Base-by-base conservation (phyloP, 2,329 filamentous ascomycete species). In the Alternaria hordeiaustralica region DNA sequence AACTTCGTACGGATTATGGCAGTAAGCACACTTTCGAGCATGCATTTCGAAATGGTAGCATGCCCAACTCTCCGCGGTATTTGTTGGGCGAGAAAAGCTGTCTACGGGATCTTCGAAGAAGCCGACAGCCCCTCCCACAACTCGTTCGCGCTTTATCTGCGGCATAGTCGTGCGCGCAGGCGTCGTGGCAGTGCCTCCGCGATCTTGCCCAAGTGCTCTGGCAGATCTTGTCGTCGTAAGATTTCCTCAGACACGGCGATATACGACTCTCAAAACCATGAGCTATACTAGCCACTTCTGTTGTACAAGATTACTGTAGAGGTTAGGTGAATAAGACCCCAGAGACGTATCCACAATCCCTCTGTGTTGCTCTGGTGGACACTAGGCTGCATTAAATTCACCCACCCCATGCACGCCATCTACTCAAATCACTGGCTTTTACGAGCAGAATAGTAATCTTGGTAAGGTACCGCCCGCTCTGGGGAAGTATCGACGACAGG, bases 1-100 rank as follows among this genome's bases (percentile, higher is more conserved):
- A 57, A 81, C 80, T 28, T 81, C 75, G 64, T 81, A 81, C 3
- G 83, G 81, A 66, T 82, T 74, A 66, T 75, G 73, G 78, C 84
- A 85, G 61, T 78, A 73, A 43, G 65, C 71, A 72, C 84, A 85
- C 63, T 76, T 78, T 51, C 78, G 77, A 33, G 82, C 82, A 73
- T 85, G 83, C 61, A 74, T 76, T 68, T 85, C 82, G 63, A 84
- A 84, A 76, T 83, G 73, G 75, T 84, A 83, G 56, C 82, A 71
- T 2, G 81, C 80, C 82, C 82, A 84, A 63, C 78, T 79, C 73
- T 84, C 83, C 30, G 75, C 67, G 6, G 70, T 69, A 60, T 77
- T 80, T n/a, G 81, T 70, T 25, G 81, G 80, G 50, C 83, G 79
- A 3, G 80, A 81, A 65, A 80, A 71, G 21, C 75, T 74, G 59